phyloP scores from a whole-genome alignment of 441 rosid species.

The Gossypium schwendimanii region DNA sequence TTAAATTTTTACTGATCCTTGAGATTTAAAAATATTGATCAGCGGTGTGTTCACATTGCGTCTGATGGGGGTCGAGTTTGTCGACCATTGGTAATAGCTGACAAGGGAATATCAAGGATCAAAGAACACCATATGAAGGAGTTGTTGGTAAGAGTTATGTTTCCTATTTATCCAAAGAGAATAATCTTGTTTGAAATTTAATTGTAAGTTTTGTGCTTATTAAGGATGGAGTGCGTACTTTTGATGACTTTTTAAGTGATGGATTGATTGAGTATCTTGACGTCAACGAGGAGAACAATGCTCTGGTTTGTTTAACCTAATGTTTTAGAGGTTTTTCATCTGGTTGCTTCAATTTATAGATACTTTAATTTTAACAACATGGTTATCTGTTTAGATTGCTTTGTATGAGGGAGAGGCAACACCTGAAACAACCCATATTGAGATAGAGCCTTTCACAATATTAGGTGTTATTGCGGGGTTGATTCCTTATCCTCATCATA shows the following conservation, averaged over 20 bases:
- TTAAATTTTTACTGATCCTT: constrained; percentile 20
- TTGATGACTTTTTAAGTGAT: constrained; percentile 81
- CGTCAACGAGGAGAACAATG: constrained; percentile 97
- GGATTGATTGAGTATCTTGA: constrained; percentile 95
- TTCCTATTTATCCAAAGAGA: constrained; percentile 14
- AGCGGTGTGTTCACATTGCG: constrained; percentile 88
- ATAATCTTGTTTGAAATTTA: constrained; percentile 16
- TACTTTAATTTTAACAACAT: constrained; percentile 9
- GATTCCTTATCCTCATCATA: constrained; percentile 97
- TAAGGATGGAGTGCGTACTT: constrained; percentile 85
- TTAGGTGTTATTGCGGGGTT: constrained; percentile 95
- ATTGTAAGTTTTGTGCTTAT: constrained; percentile 19
- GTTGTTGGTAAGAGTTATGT: constrained; percentile 51
- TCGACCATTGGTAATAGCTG: constrained; percentile 98
- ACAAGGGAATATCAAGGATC: constrained; percentile 85
- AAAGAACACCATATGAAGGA: constrained; percentile 92
- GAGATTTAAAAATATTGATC: constrained; percentile 22
- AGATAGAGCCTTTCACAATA: constrained; percentile 95
- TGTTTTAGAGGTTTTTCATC: constrained; percentile 10
- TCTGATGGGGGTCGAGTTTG: constrained; percentile 99
- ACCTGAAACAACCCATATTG: constrained; percentile 78
- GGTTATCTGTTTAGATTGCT: constrained; percentile 62
- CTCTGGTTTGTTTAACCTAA: constrained; percentile 54
- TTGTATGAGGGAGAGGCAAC: constrained; percentile 76
- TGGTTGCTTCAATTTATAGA: constrained; percentile 4